phyloP scores from a whole-genome alignment of 73 alveolate genomes.

The Tetrahymena elliotti region DNA sequence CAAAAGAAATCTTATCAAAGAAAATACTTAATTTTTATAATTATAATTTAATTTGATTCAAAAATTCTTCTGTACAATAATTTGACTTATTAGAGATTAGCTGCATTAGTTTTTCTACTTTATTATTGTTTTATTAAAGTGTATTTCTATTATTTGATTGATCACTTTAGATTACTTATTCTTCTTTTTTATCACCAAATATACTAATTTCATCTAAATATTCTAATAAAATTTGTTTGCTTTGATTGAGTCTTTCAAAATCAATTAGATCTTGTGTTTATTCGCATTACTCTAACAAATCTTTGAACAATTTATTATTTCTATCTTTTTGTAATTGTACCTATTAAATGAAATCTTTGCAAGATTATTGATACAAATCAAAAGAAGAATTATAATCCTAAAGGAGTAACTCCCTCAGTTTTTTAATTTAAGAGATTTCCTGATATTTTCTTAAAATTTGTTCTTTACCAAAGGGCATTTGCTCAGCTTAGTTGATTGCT shows the following conservation, averaged over 20 bases:
- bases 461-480: not conserved
- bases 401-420: too few species aligned
- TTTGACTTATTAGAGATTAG: not conserved
- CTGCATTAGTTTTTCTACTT: too few species aligned
- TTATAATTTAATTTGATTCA: not conserved
- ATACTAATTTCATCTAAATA: not conserved
- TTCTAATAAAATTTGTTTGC: not conserved
- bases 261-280: not conserved
- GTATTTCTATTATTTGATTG: too few species aligned
- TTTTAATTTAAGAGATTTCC: not conserved
- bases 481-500: not conserved
- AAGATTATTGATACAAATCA: not conserved
- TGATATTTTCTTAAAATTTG: too few species aligned
- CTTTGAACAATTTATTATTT: not conserved
- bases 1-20: not conserved
- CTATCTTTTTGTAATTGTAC: not conserved
- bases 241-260: not conserved
- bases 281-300: not conserved
- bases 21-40: not conserved
- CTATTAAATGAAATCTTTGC: not conserved
- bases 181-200: not conserved
- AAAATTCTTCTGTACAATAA: not conserved
- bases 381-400: not conserved
- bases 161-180: not conserved
- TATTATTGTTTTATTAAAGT: too few species aligned